Conservation (phyloP, 768 basidiomycete genomes). For the Paxillus rubicundulus region DNA sequence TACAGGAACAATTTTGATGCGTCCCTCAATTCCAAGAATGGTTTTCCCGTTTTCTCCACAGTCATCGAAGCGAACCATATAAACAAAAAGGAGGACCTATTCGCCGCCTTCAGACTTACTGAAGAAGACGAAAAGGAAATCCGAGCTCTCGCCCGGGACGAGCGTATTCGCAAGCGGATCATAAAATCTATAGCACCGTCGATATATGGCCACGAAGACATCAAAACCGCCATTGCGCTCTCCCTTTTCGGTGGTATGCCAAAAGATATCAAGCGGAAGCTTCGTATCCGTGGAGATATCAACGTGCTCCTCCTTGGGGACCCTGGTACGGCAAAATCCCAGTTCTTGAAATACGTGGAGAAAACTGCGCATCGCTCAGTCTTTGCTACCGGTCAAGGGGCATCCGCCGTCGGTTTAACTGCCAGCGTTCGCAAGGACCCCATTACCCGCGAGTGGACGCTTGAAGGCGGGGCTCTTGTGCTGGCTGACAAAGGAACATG, state of each 20-base stretch:
- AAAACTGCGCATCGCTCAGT: constrained; percentile 98
- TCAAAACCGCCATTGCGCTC: constrained; percentile 95
- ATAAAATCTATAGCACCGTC: constrained; percentile 98
- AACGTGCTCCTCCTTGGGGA: constrained; percentile 95
- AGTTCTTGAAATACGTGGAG: constrained; percentile 98
- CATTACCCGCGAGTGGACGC: constrained; percentile 95
- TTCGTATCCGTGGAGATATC: constrained; percentile 95
- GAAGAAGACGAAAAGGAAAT: constrained; percentile 97
- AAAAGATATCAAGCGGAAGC: constrained; percentile 97
- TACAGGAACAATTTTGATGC: constrained; percentile 99
- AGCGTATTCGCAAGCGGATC: constrained; percentile 94
- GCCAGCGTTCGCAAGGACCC: constrained; percentile 99
- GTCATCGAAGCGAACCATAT: constrained; percentile 97
- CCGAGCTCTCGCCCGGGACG: constrained; percentile 80
- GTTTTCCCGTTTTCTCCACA: constrained; percentile 98
- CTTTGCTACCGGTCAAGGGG: constrained; percentile 97
- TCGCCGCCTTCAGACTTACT: constrained; percentile 95
- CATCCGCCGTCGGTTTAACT: constrained; percentile 96
- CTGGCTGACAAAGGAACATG: constrained; percentile 97
- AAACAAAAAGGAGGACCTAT: constrained; percentile 98
- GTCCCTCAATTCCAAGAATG: constrained; percentile 96
- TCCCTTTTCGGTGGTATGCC: constrained; percentile 92
- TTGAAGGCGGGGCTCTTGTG: constrained; percentile 98
- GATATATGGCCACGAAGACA: constrained; percentile 98
- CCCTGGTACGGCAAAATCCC: constrained; percentile 98